Evolutionary conservation across 345 rosid species (phyloP).

Genomic region (Rhizophora mangle): DNA sequence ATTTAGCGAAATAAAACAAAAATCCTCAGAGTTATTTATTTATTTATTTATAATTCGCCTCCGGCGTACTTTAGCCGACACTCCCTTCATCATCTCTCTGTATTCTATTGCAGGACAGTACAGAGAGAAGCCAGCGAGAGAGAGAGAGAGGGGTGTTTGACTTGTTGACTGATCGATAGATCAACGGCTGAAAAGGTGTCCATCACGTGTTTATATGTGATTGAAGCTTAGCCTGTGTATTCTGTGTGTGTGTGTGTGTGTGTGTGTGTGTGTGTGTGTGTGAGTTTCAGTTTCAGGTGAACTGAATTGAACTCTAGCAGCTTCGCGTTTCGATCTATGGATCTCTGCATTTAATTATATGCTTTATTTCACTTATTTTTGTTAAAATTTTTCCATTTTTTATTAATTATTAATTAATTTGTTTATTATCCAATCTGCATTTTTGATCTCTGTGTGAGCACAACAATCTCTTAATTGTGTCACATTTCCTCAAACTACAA

Average conservation of each 20-base stretch:
- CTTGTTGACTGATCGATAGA: conserved; percentile 11
- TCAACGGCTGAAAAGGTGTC: conserved; percentile 21
- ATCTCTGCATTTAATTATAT: too few species aligned
- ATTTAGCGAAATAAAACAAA: too few species aligned
- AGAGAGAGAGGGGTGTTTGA: neutral
- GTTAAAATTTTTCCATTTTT: too few species aligned
- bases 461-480: too few species aligned
- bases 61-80: conserved; percentile 25
- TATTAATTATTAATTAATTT: too few species aligned
- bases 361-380: too few species aligned
- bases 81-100: neutral
- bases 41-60: neutral
- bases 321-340: too few species aligned
- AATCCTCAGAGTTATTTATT: too few species aligned
- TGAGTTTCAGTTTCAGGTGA: conserved; percentile 4
- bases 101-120: neutral
- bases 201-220: neutral
- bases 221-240: neutral
- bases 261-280: neutral
- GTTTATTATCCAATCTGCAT: too few species aligned
- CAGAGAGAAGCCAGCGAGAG: neutral
- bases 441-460: too few species aligned
- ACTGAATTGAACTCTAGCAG: too few species aligned
- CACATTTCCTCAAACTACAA: too few species aligned
- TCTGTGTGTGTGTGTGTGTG: neutral